Conservation (phyloP, 2,329 filamentous ascomycete species). For the Thermomyces lanuginosus region DNA sequence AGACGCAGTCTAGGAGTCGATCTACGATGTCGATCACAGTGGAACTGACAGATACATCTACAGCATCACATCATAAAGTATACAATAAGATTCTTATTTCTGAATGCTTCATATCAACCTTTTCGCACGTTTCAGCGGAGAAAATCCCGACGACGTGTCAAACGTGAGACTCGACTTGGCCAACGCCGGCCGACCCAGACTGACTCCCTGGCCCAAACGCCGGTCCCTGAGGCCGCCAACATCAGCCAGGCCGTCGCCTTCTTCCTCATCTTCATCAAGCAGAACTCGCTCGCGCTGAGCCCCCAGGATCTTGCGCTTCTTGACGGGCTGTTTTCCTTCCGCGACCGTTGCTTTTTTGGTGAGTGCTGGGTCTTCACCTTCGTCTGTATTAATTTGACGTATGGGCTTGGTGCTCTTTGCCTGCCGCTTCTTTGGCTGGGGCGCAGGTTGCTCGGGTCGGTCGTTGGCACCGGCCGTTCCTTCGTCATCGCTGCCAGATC, state of each 20-base stretch:
- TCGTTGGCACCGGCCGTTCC: not conserved
- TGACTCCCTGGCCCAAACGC: conserved; percentile 9
- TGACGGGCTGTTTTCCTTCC: conserved; percentile 34
- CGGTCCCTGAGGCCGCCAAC: conserved; percentile 14
- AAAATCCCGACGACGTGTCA: conserved; percentile 44
- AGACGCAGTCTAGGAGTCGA: not conserved
- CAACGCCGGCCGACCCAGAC: conserved; percentile 8
- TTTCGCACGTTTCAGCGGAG: conserved; percentile 55
- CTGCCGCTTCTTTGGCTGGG: too few species aligned
- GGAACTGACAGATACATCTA: too few species aligned
- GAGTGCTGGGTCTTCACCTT: conserved; percentile 4
- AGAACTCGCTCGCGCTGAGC: conserved; percentile 45
- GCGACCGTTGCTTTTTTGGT: conserved; percentile 6
- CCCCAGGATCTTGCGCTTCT: conserved; percentile 58
- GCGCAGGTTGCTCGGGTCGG: not conserved
- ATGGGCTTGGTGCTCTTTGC: too few species aligned
- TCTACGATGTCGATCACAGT: too few species aligned
- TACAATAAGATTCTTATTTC: not conserved
- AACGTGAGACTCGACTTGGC: conserved; percentile 16
- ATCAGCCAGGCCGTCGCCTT: conserved; percentile 16
- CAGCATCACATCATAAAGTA: not conserved
- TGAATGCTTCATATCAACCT: conserved; percentile 19
- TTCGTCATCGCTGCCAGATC: conserved; percentile 1
- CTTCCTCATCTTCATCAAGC: conserved; percentile 54
- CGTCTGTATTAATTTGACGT: too few species aligned